Base-by-base conservation (phyloP, 176 grass and related monocot species). In the Poa annua region DNA sequence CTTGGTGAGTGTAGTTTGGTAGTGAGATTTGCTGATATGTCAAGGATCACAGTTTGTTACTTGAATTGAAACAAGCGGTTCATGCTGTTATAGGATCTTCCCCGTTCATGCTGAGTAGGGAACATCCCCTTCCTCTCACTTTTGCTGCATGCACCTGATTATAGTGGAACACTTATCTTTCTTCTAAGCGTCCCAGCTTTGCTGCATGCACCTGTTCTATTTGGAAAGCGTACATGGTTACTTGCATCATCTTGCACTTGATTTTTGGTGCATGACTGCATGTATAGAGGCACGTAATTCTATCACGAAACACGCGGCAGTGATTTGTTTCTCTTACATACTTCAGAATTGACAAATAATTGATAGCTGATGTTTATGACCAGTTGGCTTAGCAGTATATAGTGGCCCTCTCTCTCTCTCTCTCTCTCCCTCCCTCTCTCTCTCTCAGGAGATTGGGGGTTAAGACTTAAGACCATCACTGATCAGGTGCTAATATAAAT, bases 1-100 rank as follows among this genome's bases (percentile, higher is more conserved):
- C 36, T 67, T 76, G 64, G 17, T 75, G 9, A 71, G 38, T 55
- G 51, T 85, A 60, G 49, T 34, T 85, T 69, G 52, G 13, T 32
- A 44, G 53, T 45, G 52, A 64, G 13, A 65, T 86, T 49, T 80
- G 17, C 10, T 33, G 19, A 13, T 74, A 34, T 64, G 55, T 45
- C 8, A 26, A 29, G 35, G 50, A 48, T 70, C 17, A 11, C 42
- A 51, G 53, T 7, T 3, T 71, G 24, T 85, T 63, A 52, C 53
- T 74, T 33, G 24, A 82, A 49, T 39, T 61, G 2, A 14, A 50
- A 78, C 71, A 54, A 36, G 20, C 11, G 0, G 42, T 52, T 77
- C 29, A 78, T 65, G 74, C 21, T 63, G 1, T 33, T 33, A 51
- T 14, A 12, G 49, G 39, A 77, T 82, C 52, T 64, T 66, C 22